Evolutionary conservation across 768 basidiomycete genomes (phyloP).

Genomic region (Botryobasidium botryosum): DNA sequence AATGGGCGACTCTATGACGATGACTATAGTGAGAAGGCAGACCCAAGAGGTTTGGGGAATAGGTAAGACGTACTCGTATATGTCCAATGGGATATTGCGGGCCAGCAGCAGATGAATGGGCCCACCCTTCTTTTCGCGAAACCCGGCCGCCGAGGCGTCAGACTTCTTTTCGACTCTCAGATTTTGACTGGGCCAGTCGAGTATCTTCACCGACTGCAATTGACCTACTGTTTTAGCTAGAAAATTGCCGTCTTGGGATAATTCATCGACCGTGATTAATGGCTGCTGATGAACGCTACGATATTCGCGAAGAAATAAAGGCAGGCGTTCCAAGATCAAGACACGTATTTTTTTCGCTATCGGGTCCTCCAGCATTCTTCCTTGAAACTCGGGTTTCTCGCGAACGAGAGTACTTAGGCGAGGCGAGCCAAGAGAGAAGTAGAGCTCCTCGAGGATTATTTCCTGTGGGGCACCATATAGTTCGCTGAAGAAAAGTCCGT

Average conservation of each 20-base stretch:
- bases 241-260: constrained; percentile 20
- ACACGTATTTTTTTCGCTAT: constrained; percentile 32
- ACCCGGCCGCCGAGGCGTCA: constrained; percentile 52
- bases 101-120: constrained; percentile 65
- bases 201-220: constrained; percentile 44
- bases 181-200: constrained; percentile 41
- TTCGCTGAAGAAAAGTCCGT: constrained; percentile 59
- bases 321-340: constrained; percentile 64
- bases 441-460: constrained; percentile 78
- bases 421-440: constrained; percentile 54
- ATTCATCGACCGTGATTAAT: constrained; percentile 19
- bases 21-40: not conserved
- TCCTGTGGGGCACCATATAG: constrained; percentile 76
- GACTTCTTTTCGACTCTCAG: constrained; percentile 34
- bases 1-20: constrained; percentile 55
- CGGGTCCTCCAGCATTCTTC: constrained; percentile 33
- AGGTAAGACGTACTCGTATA: constrained; percentile 75
- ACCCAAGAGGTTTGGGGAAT: not conserved
- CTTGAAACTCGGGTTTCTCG: constrained; percentile 58
- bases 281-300: constrained; percentile 29
- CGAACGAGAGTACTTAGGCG: constrained; percentile 54
- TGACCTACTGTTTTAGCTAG: constrained; percentile 18
- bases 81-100: constrained; percentile 56
- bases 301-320: constrained; percentile 84
- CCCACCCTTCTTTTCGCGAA: constrained; percentile 33